phyloP scores from a whole-genome alignment of 805 yeast species.

The Myxozyma melibiosi region DNA sequence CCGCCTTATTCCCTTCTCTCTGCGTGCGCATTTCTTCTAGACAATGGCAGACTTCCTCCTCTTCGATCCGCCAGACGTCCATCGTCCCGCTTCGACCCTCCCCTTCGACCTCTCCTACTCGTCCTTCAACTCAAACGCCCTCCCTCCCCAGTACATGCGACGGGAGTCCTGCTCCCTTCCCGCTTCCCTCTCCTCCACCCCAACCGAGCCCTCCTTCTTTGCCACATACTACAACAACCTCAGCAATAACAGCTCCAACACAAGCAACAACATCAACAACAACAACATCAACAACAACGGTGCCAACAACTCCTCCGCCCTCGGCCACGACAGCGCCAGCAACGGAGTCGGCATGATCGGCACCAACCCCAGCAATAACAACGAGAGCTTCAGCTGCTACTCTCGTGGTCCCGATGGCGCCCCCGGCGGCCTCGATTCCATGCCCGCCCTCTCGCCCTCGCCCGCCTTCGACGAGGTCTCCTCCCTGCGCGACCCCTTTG shows the following conservation, averaged over 20 bases:
- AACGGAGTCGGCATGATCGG: no score
- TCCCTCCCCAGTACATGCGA: conserved; percentile 17
- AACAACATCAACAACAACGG: neutral
- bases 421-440: conserved; percentile 1
- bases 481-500: conserved; percentile 17
- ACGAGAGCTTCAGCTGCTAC: neutral
- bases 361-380: conserved; percentile 2
- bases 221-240: conserved; percentile 3
- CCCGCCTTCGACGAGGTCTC: conserved; percentile 12
- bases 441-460: conserved; percentile 18
- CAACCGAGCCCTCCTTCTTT: conserved; percentile 28
- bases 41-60: conserved; percentile 33
- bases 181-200: conserved; percentile 31
- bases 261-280: neutral
- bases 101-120: conserved; percentile 12
- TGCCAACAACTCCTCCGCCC: neutral
- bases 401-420: neutral
- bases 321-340: neutral
- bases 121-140: neutral
- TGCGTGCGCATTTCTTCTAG: neutral
- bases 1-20: neutral
- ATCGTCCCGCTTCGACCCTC: conserved; percentile 25
- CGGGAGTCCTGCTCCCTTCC: conserved; percentile 32
- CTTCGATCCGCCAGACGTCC: conserved; percentile 25
- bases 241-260: neutral